phyloP scores from a whole-genome alignment of 2,329 filamentous ascomycete species.

The Fusarium penzigii region DNA sequence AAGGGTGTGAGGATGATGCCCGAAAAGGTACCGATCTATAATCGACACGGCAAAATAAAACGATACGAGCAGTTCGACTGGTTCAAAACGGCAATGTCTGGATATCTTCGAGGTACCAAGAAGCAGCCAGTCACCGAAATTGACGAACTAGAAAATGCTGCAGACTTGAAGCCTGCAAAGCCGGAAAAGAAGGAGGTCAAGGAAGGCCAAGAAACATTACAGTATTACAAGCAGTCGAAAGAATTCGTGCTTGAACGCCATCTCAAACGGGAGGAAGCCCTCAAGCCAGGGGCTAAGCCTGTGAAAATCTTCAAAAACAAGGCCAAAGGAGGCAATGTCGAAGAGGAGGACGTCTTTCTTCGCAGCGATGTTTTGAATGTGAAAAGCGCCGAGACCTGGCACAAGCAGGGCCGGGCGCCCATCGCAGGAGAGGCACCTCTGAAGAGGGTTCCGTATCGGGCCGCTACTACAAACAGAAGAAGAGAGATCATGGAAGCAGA shows the following conservation, averaged over 20 bases:
- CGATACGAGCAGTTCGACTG: constrained; percentile 80
- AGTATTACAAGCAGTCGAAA: constrained; percentile 83
- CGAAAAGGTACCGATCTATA: constrained; percentile 80
- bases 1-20: constrained; percentile 78
- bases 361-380: constrained; percentile 80
- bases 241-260: constrained; percentile 87
- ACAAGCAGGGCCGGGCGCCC: constrained; percentile 87
- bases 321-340: constrained; percentile 71
- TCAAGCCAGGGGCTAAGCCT: constrained; percentile 66
- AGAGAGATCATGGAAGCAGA: constrained; percentile 87
- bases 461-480: constrained; percentile 83
- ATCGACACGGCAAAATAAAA: constrained; percentile 74
- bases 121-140: constrained; percentile 62
- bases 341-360: constrained; percentile 78
- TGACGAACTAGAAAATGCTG: constrained; percentile 78
- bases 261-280: constrained; percentile 86
- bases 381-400: constrained; percentile 94
- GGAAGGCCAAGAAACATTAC: constrained; percentile 78
- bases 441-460: constrained; percentile 87
- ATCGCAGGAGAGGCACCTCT: constrained; percentile 70
- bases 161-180: constrained; percentile 72
- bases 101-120: constrained; percentile 59
- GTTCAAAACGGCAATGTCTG: constrained; percentile 79
- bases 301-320: constrained; percentile 75
- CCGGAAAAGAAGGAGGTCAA: constrained; percentile 72